phyloP scores from a whole-genome alignment of 2,329 filamentous ascomycete genomes.

The Alternaria metachromatica region DNA sequence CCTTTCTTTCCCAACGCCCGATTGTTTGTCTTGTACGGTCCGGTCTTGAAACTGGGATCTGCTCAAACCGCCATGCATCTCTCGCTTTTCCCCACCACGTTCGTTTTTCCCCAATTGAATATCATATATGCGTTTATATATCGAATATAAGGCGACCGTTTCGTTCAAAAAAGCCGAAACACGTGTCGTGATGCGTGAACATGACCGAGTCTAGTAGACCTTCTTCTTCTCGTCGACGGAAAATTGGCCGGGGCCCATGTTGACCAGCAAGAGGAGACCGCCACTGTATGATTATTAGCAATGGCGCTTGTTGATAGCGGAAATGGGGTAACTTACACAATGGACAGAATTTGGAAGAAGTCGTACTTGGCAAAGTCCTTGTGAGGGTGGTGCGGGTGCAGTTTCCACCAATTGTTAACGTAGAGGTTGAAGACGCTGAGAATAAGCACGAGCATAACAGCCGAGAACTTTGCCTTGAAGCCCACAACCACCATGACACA shows the following conservation, averaged over 20 bases:
- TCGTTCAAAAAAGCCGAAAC: constrained; percentile 26
- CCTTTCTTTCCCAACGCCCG: too few species aligned
- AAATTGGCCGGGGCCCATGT: constrained; percentile 97
- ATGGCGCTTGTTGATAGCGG: neutral
- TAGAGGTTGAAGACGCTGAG: constrained; percentile 95
- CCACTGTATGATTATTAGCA: constrained; percentile 60
- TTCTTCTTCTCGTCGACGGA: constrained; percentile 99
- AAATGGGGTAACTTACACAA: constrained; percentile 70
- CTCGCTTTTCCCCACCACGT: neutral
- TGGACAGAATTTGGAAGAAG: constrained; percentile 99
- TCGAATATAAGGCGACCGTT: constrained; percentile 27
- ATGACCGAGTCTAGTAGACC: constrained; percentile 78
- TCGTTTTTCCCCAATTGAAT: constrained; percentile 19
- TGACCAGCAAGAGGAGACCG: constrained; percentile 93
- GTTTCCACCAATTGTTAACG: constrained; percentile 99
- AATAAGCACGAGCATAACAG: constrained; percentile 91
- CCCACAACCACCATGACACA: constrained; percentile 99
- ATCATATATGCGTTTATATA: constrained; percentile 20
- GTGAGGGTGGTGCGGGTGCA: constrained; percentile 97
- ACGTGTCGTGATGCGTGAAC: constrained; percentile 21
- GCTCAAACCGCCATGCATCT: neutral
- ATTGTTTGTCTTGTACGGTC: too few species aligned
- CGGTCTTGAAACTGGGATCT: neutral
- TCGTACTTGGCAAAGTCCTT: constrained; percentile 99
- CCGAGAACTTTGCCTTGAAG: constrained; percentile 99